Evolutionary conservation across 1,284 basidiomycete species (phyloP), one percentile per base, ranked within the genome.

Genomic region (Chalciporus piperatoides): DNA sequence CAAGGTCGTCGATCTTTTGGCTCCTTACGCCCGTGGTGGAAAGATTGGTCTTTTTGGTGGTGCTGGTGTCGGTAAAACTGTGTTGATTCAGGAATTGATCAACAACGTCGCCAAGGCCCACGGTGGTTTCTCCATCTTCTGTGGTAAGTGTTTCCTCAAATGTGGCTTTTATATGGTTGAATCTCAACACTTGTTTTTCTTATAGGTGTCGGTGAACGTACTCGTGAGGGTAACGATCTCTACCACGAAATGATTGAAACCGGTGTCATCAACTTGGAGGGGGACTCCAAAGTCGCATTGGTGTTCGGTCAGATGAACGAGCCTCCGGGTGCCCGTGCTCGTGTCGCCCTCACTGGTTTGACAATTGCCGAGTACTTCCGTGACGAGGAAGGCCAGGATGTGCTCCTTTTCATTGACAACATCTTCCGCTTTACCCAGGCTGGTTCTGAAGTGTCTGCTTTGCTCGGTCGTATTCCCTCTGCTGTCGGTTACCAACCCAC

Each of bases 241-340:
- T 99, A 99, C 82, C 95, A 97, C 77, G 96, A 99, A 79, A 98
- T 99, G 95, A 97, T 97, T 76, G 94, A 98, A 76, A 97, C 95
- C 55, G 96, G 96, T 86, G 96, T 99, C 82, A 99, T 99, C 83
- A 96, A 98, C 77, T 84, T 95, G 64, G 83, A 97, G 68, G 94
- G 94, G 74, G 92, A 96, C 74, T 98, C 96, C 73, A 98, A 99
- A 84, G 96, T 97, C 76, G 95, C 96, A 65, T 87, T 99, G 59
- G 96, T 99, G 64, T 99, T 99, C 81, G 96, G 96, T 81, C 96
- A 99, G 80, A 99, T 99, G 96, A 99, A 99, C 81, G 96, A 99
- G 81, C 96, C 96, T 72, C 96, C 96, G 65, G 96, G 96, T 86
- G 96, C 96, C 65, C 95, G 96, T 89, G 96, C 96, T 70, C 96